Evolutionary conservation across 2,329 filamentous ascomycete species (phyloP).

Genomic region (Penicillium sp.): DNA sequence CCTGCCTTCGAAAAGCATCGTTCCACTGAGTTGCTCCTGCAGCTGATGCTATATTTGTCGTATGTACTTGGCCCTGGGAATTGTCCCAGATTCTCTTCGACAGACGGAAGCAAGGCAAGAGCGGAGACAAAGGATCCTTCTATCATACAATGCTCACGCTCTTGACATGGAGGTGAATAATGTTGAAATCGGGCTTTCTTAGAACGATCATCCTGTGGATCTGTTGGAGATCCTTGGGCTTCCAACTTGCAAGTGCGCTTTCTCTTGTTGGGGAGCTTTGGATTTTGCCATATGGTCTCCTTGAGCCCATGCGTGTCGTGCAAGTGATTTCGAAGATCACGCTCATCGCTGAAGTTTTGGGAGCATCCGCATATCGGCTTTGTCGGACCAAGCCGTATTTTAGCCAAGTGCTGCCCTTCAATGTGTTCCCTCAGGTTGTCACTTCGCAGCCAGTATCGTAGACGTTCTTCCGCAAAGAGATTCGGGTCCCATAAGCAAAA

Average conservation of each 20-base stretch:
- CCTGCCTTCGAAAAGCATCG: neutral
- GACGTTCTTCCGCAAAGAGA: neutral
- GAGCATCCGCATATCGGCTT: neutral
- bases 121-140: neutral
- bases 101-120: neutral
- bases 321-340: slow-evolving; percentile 3
- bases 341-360: neutral
- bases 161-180: neutral
- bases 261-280: neutral
- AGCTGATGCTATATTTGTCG: neutral
- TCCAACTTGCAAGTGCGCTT: neutral
- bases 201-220: neutral
- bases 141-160: slow-evolving; percentile 2
- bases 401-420: neutral
- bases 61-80: neutral
- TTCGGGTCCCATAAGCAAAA: slow-evolving; percentile 1
- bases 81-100: neutral
- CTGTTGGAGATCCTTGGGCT: neutral
- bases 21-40: neutral
- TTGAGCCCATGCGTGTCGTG: neutral
- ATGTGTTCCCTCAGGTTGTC: slow-evolving; percentile 1
- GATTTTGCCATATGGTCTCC: neutral
- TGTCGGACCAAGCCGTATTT: neutral
- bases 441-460: slow-evolving; percentile 3
- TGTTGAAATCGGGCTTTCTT: neutral